Percentiles rank a stretch among this genome's conserved stretches.
These are phyloP conservation scores for Gastrolobium villosum DNA, from an alignment of 306 rosid genomes.

Conservation along the genomic window DNA sequence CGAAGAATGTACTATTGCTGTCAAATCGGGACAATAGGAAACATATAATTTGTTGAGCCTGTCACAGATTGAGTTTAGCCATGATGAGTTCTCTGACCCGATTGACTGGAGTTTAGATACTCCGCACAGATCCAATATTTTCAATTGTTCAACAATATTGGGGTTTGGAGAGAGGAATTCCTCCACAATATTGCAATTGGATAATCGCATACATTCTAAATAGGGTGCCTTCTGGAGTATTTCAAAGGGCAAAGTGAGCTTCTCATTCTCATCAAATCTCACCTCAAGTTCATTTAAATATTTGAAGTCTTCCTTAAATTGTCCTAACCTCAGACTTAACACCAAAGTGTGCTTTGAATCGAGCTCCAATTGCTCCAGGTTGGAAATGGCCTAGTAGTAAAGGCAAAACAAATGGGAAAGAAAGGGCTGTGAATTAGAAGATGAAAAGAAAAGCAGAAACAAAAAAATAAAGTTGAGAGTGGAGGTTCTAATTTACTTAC, in stretches of 20 bases:
- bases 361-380: not conserved
- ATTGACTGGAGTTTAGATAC: constrained; percentile 9
- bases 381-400: constrained; percentile 27
- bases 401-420: not conserved
- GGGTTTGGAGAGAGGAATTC: no score
- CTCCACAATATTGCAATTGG: no score
- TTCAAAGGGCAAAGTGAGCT: not conserved
- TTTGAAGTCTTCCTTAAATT: not conserved
- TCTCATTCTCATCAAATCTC: not conserved
- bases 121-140: fast-evolving
- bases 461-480: not conserved
- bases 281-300: not conserved
- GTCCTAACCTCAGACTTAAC: not conserved
- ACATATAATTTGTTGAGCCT: not conserved
- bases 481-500: no score
- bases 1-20: not conserved
- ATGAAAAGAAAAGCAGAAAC: not conserved
- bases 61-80: not conserved
- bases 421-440: not conserved
- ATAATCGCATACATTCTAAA: no score
- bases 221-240: constrained; percentile 15
- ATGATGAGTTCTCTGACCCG: not conserved
- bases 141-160: not conserved
- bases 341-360: not conserved
- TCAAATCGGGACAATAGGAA: not conserved